Base-by-base conservation (phyloP, 2,329 filamentous ascomycete genomes). In the Coniosporium tulheliwenetii region DNA sequence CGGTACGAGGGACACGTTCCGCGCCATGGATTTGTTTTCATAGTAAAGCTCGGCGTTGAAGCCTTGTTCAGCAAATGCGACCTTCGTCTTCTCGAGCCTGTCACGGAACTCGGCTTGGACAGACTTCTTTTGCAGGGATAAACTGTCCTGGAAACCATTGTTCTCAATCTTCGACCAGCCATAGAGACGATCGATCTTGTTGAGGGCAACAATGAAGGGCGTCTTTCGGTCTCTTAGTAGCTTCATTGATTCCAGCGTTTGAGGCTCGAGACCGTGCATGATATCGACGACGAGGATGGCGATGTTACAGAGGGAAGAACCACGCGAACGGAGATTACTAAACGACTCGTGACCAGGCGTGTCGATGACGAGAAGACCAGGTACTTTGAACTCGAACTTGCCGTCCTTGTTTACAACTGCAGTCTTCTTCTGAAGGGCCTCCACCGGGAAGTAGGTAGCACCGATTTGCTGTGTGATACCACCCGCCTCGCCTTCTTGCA, bases 261-360 rank as follows among this genome's bases (percentile, higher is more conserved):
- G 91, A 13, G 81, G 89, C 64, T 98, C 91, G 37, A 98, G 75
- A 58, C 93, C 93, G 75, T 98, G 91, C 91, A 98, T 96, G 56
- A 98, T 98, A 69, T 98, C 91, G 51, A 98, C 89, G 35, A 98
- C 93, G 50, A 98, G 70, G 59, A 98, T 98, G 53, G 91, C 91
- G 65, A 98, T 98, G 70, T 98, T 98, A 65, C 93, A 98, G 44
- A 98, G 83, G 10, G 87, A 96, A 34, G 91, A 96, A 66, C 91
- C 91, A 66, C 93, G 79, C 50, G 89, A 95, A 56, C 93, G 83
- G 49, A 98, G 67, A 66, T 98, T 98, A 47, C 89, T 94, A 77
- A 98, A 98, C 55, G 91, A 98, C 77, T 98, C 91, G 86, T 98
- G 91, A 68, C 91, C 91, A 55, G 91, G 93, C 1, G 91, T 98